Evolutionary conservation across 2,329 filamentous ascomycete species (phyloP).

Genomic region (Knufia fluminis): DNA sequence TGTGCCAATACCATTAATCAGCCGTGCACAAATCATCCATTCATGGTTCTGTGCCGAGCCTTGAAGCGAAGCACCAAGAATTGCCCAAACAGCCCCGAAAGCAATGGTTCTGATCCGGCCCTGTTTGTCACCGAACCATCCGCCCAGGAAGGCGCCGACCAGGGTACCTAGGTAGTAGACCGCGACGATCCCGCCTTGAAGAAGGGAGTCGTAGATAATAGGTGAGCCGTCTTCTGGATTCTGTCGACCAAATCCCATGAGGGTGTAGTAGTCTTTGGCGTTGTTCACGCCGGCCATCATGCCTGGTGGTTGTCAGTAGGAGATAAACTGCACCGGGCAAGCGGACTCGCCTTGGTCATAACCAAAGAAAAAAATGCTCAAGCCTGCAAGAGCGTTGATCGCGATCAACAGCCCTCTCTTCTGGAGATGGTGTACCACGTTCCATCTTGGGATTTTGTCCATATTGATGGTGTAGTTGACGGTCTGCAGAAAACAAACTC

Average conservation of each 20-base stretch:
- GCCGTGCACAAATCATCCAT: constrained; percentile 61
- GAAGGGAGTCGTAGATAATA: constrained; percentile 49
- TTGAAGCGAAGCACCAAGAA: constrained; percentile 55
- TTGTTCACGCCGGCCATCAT: constrained; percentile 49
- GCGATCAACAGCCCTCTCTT: constrained; percentile 49
- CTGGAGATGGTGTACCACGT: constrained; percentile 46
- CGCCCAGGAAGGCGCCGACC: constrained; percentile 53
- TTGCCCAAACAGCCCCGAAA: constrained; percentile 48
- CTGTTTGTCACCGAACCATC: constrained; percentile 54
- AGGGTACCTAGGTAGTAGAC: constrained; percentile 54
- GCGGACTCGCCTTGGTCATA: constrained; percentile 38
- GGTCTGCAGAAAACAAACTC: no score
- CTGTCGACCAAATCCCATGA: constrained; percentile 57
- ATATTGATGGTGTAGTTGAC: constrained; percentile 23
- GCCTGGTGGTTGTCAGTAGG: constrained; percentile 22
- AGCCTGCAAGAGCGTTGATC: constrained; percentile 53
- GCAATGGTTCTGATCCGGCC: constrained; percentile 58
- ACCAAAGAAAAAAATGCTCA: constrained; percentile 62
- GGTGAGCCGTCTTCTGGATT: constrained; percentile 38
- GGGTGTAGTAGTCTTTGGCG: constrained; percentile 52
- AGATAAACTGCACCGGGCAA: neutral
- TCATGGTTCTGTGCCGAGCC: constrained; percentile 53
- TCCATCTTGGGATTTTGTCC: constrained; percentile 34
- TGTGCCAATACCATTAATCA: constrained; percentile 57
- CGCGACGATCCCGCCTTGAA: constrained; percentile 55